phyloP scores from a whole-genome alignment of 441 rosid species.

The Isatis lusitanica region DNA sequence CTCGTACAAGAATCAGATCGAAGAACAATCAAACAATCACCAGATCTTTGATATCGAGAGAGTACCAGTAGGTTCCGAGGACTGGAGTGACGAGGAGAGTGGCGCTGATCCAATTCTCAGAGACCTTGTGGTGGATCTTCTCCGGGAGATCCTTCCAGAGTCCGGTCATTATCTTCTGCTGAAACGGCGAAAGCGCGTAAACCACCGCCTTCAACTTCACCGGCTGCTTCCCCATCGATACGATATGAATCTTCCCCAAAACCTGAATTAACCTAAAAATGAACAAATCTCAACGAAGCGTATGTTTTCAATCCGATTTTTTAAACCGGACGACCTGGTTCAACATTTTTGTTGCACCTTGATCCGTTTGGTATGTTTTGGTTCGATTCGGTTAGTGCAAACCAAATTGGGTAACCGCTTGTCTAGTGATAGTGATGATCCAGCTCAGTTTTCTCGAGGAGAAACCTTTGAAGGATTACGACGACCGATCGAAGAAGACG shows the following conservation, averaged over 20 bases:
- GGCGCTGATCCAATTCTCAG: slow-evolving; percentile 93
- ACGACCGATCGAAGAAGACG: slow-evolving; percentile 7
- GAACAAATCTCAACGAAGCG: not conserved
- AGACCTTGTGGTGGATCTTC: slow-evolving; percentile 89
- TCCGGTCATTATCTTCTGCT: slow-evolving; percentile 86
- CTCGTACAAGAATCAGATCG: slow-evolving; percentile 4
- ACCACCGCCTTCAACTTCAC: slow-evolving; percentile 92
- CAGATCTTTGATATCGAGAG: not conserved
- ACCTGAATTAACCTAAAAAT: slow-evolving; percentile 10
- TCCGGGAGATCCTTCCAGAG: slow-evolving; percentile 76
- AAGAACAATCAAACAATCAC: slow-evolving; percentile 1
- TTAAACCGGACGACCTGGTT: slow-evolving; percentile 7
- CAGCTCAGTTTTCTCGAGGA: not conserved
- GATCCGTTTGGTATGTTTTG: not conserved
- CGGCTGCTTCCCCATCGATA: slow-evolving; percentile 80
- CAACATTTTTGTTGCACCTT: not conserved
- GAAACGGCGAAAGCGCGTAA: slow-evolving; percentile 92
- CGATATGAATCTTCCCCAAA: not conserved
- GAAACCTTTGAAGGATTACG: not conserved
- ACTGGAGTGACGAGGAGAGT: slow-evolving; percentile 73
- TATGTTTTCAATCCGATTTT: not conserved
- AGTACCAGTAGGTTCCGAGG: slow-evolving; percentile 64
- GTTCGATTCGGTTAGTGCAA: not conserved
- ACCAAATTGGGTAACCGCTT: slow-evolving; percentile 12
- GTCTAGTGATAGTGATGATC: not conserved